These are phyloP conservation scores for Isatis lusitanica DNA, from an alignment of 441 rosid species.

Conservation along the genomic window DNA sequence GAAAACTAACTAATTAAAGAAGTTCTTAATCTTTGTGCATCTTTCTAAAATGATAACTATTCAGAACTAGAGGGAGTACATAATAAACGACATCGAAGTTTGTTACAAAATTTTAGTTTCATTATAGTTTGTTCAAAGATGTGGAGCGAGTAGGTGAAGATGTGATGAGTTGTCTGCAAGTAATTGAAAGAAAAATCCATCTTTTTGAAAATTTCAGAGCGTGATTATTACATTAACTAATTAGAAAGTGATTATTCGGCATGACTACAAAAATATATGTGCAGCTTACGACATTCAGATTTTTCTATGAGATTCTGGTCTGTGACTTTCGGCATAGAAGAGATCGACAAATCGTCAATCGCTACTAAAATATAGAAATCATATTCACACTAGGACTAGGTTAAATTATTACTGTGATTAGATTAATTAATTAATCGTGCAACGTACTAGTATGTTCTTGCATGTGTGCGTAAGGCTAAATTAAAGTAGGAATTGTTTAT, in stretches of 20 bases:
- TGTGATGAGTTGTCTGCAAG: neutral
- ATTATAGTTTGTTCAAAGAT: neutral
- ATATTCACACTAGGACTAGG: neutral
- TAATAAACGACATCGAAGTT: too few species aligned
- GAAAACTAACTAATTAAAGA: too few species aligned
- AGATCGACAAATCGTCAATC: neutral
- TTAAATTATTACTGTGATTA: neutral
- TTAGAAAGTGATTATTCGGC: constrained; percentile 21
- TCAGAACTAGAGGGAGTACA: too few species aligned
- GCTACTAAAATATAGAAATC: neutral
- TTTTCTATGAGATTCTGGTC: constrained; percentile 9
- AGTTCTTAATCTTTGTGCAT: too few species aligned
- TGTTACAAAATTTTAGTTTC: too few species aligned
- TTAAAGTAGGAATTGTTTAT: too few species aligned
- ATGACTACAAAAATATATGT: neutral
- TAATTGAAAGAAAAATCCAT: neutral
- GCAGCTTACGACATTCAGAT: constrained; percentile 15
- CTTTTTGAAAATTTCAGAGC: constrained; percentile 1
- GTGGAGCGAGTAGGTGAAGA: constrained; percentile 20
- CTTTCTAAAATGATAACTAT: too few species aligned
- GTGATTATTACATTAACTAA: constrained; percentile 7
- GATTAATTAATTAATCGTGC: neutral
- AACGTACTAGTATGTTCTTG: too few species aligned
- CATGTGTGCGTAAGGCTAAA: neutral
- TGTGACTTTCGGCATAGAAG: constrained; percentile 3